phyloP scores from a whole-genome alignment of 2,329 filamentous ascomycete genomes.

The Cladosporium sp. region DNA sequence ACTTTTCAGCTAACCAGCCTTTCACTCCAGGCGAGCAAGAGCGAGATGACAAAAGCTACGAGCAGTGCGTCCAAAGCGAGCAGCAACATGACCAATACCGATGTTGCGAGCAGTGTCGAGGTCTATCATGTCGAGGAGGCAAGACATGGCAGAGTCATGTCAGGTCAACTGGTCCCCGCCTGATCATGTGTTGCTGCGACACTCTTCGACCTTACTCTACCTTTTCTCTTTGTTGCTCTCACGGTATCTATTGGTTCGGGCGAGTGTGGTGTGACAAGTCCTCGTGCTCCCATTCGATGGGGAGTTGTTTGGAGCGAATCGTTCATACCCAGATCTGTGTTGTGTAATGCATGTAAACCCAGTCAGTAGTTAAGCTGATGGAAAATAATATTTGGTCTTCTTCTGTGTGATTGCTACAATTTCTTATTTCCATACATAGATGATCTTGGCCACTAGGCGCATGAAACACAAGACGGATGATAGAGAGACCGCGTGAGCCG shows the following conservation, averaged over 20 bases:
- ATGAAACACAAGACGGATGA: not conserved
- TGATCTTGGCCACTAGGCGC: not conserved
- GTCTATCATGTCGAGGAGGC: conserved; percentile 8
- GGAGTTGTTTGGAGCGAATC: conserved; percentile 7
- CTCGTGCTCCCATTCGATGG: not conserved
- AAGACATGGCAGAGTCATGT: conserved; percentile 8
- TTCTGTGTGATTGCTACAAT: not conserved
- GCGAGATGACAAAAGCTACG: conserved; percentile 9
- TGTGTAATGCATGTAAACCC: conserved; percentile 12
- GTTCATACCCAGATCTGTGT: conserved; percentile 14
- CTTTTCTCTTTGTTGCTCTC: conserved; percentile 9
- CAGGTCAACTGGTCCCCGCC: conserved; percentile 7
- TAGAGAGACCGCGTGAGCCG: not conserved
- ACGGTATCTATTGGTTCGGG: conserved; percentile 3
- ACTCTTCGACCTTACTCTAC: conserved; percentile 2
- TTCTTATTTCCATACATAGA: not conserved
- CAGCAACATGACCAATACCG: conserved; percentile 7
- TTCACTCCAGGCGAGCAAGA: conserved; percentile 11
- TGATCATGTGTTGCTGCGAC: not conserved
- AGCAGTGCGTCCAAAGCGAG: conserved; percentile 5
- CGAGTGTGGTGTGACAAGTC: conserved; percentile 7
- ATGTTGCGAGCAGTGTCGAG: conserved; percentile 10
- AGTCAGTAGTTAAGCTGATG: conserved; percentile 1
- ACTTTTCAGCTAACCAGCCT: conserved; percentile 7
- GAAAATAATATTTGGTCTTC: conserved; percentile 9